These are phyloP conservation scores for Arthromyces matolae DNA, from an alignment of 768 basidiomycete species.

Conservation along the genomic window DNA sequence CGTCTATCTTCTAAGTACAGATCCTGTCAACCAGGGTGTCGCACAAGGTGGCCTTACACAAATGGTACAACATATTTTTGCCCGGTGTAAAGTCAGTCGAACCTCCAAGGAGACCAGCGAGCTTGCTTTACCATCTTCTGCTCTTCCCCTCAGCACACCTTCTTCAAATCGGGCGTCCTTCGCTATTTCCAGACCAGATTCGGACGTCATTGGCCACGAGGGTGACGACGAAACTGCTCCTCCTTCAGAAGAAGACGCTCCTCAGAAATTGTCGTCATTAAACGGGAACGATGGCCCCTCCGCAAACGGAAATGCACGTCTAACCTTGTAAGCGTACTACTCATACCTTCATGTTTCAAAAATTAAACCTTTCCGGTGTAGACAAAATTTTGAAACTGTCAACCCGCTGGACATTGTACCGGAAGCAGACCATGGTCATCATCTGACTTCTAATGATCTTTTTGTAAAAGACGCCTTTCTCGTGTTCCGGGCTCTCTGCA, in stretches of 20 bases:
- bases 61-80: constrained; percentile 96
- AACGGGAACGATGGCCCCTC: constrained; percentile 3
- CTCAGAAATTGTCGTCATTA: constrained; percentile 5
- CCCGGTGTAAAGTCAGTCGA: constrained; percentile 57
- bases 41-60: constrained; percentile 97
- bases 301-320: background rate
- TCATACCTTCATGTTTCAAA: background rate
- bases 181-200: constrained; percentile 10
- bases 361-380: too few species aligned
- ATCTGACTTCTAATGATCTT: constrained; percentile 76
- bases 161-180: constrained; percentile 15
- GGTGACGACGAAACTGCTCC: background rate
- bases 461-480: constrained; percentile 98
- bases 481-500: constrained; percentile 95
- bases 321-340: constrained; percentile 15
- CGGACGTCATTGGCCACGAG: constrained; percentile 5
- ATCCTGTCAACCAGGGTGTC: constrained; percentile 94
- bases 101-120: constrained; percentile 20
- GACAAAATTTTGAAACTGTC: constrained; percentile 32
- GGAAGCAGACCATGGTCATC: constrained; percentile 35
- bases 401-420: constrained; percentile 32
- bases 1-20: constrained; percentile 87
- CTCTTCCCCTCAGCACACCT: constrained; percentile 17
- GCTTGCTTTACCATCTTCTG: constrained; percentile 9
- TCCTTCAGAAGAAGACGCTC: constrained; percentile 5